Evolutionary conservation across 208 protist genomes (phyloP).

Genomic region (Blechomonas ayalai): DNA sequence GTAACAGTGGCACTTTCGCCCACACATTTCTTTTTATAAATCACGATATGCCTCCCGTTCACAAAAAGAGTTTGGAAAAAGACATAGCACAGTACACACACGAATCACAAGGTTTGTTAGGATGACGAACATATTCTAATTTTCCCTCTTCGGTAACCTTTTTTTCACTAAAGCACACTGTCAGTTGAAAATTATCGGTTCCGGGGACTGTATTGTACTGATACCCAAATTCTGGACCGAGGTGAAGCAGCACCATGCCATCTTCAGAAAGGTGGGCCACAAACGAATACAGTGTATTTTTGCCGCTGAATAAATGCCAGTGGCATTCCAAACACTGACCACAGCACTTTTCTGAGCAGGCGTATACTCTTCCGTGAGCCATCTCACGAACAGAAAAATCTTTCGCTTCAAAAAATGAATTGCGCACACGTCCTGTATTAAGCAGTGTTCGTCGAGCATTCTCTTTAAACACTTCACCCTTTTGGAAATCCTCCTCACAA

Average conservation of each 20-base stretch:
- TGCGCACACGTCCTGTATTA: constrained; percentile 65
- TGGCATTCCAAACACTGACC: constrained; percentile 64
- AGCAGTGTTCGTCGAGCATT: constrained; percentile 52
- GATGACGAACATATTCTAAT: constrained; percentile 39
- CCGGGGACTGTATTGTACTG: constrained; percentile 85
- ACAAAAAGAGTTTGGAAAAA: constrained; percentile 55
- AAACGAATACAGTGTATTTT: constrained; percentile 66
- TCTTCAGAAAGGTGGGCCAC: constrained; percentile 66
- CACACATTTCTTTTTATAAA: background rate
- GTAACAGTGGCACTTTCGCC: no score
- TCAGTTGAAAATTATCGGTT: constrained; percentile 62
- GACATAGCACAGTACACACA: constrained; percentile 71
- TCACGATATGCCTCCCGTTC: constrained; percentile 6
- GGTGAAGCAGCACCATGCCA: constrained; percentile 40
- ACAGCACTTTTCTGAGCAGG: constrained; percentile 59
- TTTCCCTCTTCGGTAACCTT: constrained; percentile 25
- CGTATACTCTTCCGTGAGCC: constrained; percentile 61
- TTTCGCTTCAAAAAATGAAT: constrained; percentile 70
- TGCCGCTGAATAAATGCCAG: constrained; percentile 72
- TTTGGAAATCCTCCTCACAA: constrained; percentile 29
- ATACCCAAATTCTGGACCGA: constrained; percentile 75
- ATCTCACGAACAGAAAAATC: constrained; percentile 58
- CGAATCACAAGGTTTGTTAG: constrained; percentile 27
- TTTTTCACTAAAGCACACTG: constrained; percentile 65
- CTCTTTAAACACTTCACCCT: constrained; percentile 24